A percentile compares a stretch with the other conserved stretches of the same genome.
These are phyloP conservation scores for Decorospora gaudefroyi DNA, from an alignment of 2,329 filamentous ascomycete species.

Conservation along the genomic window DNA sequence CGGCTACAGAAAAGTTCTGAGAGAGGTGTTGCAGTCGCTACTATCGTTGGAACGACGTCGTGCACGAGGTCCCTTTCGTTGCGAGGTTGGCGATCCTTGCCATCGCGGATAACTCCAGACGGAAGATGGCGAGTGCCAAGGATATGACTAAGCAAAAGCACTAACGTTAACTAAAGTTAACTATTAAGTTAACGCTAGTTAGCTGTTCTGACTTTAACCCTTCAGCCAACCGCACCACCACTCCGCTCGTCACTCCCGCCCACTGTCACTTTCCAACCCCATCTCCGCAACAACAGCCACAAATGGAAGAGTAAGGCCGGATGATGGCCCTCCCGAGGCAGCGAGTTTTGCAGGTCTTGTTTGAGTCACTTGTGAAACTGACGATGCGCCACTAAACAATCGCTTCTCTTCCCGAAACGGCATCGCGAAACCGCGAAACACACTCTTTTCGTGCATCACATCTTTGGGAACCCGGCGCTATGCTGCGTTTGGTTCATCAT, in stretches of 20 bases:
- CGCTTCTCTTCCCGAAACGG: conserved; percentile 22
- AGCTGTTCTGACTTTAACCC: conserved; percentile 1
- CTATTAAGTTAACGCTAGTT: too few relatives aligned
- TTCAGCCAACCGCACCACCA: conserved; percentile 5
- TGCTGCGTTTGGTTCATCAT: too few relatives aligned
- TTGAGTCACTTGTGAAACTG: conserved; percentile 36
- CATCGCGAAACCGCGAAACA: conserved; percentile 27
- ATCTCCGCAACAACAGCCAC: conserved; percentile 12
- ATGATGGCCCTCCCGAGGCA: conserved; percentile 23
- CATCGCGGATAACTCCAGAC: too few relatives aligned
- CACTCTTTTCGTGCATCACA: conserved; percentile 25
- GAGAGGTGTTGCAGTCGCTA: too few relatives aligned
- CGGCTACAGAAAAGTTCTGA: too few relatives aligned
- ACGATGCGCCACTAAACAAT: conserved; percentile 38
- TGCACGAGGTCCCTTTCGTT: too few relatives aligned
- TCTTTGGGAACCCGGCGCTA: conserved; percentile 17
- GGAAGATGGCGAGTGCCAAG: too few relatives aligned
- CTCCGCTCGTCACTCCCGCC: conserved; percentile 2
- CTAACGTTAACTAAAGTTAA: too few relatives aligned
- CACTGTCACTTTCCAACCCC: conserved; percentile 3
- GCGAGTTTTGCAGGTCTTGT: conserved; percentile 26
- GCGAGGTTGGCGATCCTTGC: too few relatives aligned
- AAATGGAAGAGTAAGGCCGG: conserved; percentile 25
- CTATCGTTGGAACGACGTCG: too few relatives aligned
- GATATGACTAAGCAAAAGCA: too few relatives aligned